phyloP scores from a whole-genome alignment of 163 green algal genomes.

The Chlorella variabilis region DNA sequence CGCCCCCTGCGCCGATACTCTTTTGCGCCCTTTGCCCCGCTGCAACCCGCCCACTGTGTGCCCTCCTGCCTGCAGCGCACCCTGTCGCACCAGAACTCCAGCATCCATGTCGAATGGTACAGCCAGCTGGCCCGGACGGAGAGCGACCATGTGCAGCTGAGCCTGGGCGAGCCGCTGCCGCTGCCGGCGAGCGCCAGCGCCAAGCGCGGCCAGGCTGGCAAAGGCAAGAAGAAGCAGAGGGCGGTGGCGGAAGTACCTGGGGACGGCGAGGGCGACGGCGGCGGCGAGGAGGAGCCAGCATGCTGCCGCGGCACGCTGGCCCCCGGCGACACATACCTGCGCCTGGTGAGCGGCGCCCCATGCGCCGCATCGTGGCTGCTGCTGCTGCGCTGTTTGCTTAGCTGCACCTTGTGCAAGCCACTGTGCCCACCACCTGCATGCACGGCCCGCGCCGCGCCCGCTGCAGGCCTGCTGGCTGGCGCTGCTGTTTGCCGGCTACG shows the following conservation, averaged over 20 bases:
- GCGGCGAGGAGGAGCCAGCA: neutral
- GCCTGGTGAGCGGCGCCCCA: constrained; percentile 1
- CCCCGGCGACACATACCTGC: neutral
- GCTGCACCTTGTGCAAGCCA: no score
- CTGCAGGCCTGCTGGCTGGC: neutral
- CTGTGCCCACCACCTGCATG: no score
- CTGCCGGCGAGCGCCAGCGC: no score
- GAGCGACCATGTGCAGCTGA: neutral
- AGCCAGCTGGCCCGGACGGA: neutral
- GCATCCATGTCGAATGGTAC: neutral
- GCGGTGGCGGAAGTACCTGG: neutral
- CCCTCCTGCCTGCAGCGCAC: neutral
- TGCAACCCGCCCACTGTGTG: neutral
- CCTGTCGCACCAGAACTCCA: constrained; percentile 12
- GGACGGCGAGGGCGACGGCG: neutral
- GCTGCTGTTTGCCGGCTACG: constrained; percentile 14
- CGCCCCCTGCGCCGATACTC: no score
- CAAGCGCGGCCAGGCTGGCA: neutral
- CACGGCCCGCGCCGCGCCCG: no score
- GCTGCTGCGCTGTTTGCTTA: neutral
- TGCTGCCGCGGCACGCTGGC: neutral
- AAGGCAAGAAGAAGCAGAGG: neutral
- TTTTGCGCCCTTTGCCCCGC: no score
- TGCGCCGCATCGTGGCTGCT: neutral
- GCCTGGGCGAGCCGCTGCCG: neutral